Evolutionary conservation across 176 grass and related monocot species (phyloP), one percentile per base, ranked within the genome.

Genomic region (Oryza rufipogon): DNA sequence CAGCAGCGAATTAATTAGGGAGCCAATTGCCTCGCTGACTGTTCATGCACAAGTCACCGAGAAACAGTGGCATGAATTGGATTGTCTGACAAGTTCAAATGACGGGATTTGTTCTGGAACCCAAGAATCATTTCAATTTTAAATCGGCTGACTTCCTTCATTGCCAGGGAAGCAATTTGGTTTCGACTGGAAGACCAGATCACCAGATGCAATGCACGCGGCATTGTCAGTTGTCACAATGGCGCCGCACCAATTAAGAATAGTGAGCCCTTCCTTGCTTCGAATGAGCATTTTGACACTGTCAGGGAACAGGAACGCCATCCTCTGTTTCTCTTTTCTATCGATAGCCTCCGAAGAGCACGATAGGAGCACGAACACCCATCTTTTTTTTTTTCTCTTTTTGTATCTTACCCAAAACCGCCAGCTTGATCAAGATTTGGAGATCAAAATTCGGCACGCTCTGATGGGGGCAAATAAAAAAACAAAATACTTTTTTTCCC

Each of bases 371-470:
- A 32, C 2, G 30, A 32, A 32, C 30, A 32, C 30, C 30, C 30
- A 32, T 32, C 30, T 32, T 1, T 32, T 32, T n/a, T 30, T 32
- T 32, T 32, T 1, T 32, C 30, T 32, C 30, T 32, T 32, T 32
- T 32, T 32, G 30, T 32, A 32, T 32, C 30, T 32, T 32, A 32
- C 30, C 9, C 6, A 69, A 30, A 38, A 11, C 28, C 15, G 1
- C 64, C 12, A 2, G 5, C 51, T 36, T 4, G 78, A 28, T 82
- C 22, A 36, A 42, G 38, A 64, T 9, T 10, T 70, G 5, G 68
- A 66, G 13, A 60, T 78, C 84, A 83, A 78, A 78, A 79, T 17
- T 83, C 47, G 60, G 56, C 68, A 74, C 36, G 23, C 81, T 58
- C 73, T 5, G n/a, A 39, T 8, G 56, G 42, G 42, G 39, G 39